Conservation (phyloP, 179 eudicot genomes). For the Silene noctiflora region DNA sequence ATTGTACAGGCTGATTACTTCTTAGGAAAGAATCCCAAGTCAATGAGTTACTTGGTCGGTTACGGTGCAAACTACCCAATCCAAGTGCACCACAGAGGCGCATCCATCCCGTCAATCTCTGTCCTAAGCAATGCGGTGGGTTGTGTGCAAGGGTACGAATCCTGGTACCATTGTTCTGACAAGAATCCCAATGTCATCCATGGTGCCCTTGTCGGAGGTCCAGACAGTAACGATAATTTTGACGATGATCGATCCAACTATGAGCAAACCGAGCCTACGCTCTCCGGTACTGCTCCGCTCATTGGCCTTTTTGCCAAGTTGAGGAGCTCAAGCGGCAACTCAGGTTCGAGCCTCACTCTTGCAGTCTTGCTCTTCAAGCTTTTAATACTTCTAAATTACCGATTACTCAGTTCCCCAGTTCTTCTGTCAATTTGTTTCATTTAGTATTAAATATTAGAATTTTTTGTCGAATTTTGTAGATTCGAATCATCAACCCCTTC, state of each 20-base stretch:
- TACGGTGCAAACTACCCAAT: slow-evolving; percentile 60
- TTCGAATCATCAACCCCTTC: background rate
- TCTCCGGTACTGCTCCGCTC: slow-evolving; percentile 76
- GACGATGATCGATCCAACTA: slow-evolving; percentile 61
- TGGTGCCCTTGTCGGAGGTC: slow-evolving; percentile 92
- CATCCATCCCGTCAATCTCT: slow-evolving; percentile 61
- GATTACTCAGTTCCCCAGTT: background rate
- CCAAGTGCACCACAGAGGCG: slow-evolving; percentile 86
- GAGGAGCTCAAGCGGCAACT: slow-evolving; percentile 20
- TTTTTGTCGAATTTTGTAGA: slow-evolving; percentile 7
- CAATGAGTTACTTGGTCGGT: slow-evolving; percentile 82
- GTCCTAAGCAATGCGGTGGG: slow-evolving; percentile 42
- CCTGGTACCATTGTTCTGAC: slow-evolving; percentile 56
- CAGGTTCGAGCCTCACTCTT: slow-evolving; percentile 6
- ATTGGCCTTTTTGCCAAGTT: slow-evolving; percentile 79
- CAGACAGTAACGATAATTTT: slow-evolving; percentile 49
- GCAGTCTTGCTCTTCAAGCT: background rate
- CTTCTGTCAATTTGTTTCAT: too few species aligned
- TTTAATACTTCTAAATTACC: background rate
- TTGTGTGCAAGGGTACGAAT: slow-evolving; percentile 73
- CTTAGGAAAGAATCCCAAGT: slow-evolving; percentile 79
- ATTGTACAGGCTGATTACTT: slow-evolving; percentile 50
- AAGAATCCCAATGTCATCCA: slow-evolving; percentile 66
- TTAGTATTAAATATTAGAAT: too few species aligned
- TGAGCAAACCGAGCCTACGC: slow-evolving; percentile 82